Conservation (phyloP, 176 grass and related monocot genomes). For the Zoysia pacifica region DNA sequence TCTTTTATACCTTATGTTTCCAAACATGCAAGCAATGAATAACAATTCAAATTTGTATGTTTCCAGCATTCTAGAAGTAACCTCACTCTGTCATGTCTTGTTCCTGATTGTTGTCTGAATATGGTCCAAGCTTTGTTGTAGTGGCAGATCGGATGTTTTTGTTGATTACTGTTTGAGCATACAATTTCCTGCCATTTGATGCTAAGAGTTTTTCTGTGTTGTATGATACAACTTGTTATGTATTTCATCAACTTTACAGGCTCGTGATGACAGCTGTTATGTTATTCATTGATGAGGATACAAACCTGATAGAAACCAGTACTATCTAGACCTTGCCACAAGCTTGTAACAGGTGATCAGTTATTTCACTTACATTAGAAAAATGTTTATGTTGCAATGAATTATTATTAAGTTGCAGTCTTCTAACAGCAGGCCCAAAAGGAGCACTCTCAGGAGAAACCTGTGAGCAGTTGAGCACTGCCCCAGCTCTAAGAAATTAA, state of each 20-base stretch:
- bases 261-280: slow-evolving; percentile 82
- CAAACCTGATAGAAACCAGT: slow-evolving; percentile 60
- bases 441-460: slow-evolving; percentile 10
- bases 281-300: slow-evolving; percentile 81
- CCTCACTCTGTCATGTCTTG: background rate
- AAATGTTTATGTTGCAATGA: slow-evolving; percentile 21
- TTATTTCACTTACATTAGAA: slow-evolving; percentile 27
- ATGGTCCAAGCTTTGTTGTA: background rate
- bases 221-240: background rate
- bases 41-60: background rate
- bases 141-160: background rate
- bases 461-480: background rate
- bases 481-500: background rate
- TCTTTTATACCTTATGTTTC: background rate
- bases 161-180: slow-evolving; percentile 4
- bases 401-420: background rate
- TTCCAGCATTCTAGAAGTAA: background rate
- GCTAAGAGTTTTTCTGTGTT: background rate
- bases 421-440: background rate
- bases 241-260: slow-evolving; percentile 53
- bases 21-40: background rate
- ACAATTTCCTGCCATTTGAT: background rate
- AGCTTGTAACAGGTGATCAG: slow-evolving; percentile 20
- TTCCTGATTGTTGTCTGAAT: slow-evolving; percentile 10
- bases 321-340: slow-evolving; percentile 52